These are phyloP conservation scores for Solanum etuberosum DNA, from an alignment of 257 asterid species.

Conservation along the genomic window DNA sequence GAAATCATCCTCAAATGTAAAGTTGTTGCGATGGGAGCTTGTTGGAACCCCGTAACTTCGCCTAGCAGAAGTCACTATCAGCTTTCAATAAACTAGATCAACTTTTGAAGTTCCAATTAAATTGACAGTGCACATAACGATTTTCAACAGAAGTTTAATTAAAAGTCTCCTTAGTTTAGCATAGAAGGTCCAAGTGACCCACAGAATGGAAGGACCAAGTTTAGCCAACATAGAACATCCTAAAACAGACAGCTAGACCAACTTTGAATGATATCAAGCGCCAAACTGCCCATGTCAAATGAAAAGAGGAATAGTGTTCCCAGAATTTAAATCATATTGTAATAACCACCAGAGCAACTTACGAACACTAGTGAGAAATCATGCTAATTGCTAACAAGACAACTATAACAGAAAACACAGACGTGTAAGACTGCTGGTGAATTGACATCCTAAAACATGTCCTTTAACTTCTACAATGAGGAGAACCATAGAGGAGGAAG, in stretches of 20 bases:
- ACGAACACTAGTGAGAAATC: neutral
- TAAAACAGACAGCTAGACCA: neutral
- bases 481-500: neutral
- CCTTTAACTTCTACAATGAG: neutral
- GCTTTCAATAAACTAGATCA: neutral
- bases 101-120: neutral
- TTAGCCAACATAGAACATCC: neutral
- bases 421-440: neutral
- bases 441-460: neutral
- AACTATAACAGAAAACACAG: neutral
- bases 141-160: neutral
- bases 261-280: neutral
- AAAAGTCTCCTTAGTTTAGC: neutral
- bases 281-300: neutral
- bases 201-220: neutral
- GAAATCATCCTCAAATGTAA: constrained; percentile 29
- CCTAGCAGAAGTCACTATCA: constrained; percentile 7
- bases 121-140: neutral
- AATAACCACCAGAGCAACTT: neutral
- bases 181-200: neutral
- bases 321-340: neutral
- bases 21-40: constrained; percentile 15
- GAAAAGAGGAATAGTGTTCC: neutral
- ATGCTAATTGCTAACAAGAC: neutral
- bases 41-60: constrained; percentile 28